Conservation (phyloP, 805 yeast species). For the Danielozyma ontarioensis region DNA sequence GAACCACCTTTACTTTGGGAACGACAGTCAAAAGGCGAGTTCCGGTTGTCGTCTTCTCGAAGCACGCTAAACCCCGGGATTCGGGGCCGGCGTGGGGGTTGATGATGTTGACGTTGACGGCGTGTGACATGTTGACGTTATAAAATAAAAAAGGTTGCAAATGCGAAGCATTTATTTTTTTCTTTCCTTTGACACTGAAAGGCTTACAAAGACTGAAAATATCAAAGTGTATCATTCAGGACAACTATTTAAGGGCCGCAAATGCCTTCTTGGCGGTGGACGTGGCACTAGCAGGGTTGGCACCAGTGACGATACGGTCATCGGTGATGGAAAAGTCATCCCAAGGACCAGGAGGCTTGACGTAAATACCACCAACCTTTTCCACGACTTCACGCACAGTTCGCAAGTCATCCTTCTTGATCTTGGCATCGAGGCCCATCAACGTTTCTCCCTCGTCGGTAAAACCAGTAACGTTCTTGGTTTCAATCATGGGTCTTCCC, state of each 20-base stretch:
- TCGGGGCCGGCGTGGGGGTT: too few relatives aligned
- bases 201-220: too few relatives aligned
- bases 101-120: too few relatives aligned
- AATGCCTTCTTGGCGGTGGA: slow-evolving; percentile 43
- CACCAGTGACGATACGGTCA: slow-evolving; percentile 60
- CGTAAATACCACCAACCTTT: slow-evolving; percentile 38
- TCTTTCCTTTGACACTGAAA: too few relatives aligned
- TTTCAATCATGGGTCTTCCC: slow-evolving; percentile 44
- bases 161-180: too few relatives aligned
- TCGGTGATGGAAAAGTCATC: slow-evolving; percentile 48
- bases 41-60: too few relatives aligned
- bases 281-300: slow-evolving; percentile 55
- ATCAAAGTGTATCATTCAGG: too few relatives aligned
- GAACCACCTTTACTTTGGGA: too few relatives aligned
- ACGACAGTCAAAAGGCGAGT: too few relatives aligned
- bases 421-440: slow-evolving; percentile 14
- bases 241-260: slow-evolving; percentile 6
- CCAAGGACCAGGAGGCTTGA: slow-evolving; percentile 47
- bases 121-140: too few relatives aligned
- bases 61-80: too few relatives aligned
- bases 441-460: slow-evolving; percentile 48
- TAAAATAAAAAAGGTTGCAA: too few relatives aligned
- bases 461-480: slow-evolving; percentile 57
- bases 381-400: slow-evolving; percentile 36
- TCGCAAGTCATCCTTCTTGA: slow-evolving; percentile 18